Base-by-base conservation (phyloP, 192 early-diverging fungal species). In the Funneliformis geosporum region DNA sequence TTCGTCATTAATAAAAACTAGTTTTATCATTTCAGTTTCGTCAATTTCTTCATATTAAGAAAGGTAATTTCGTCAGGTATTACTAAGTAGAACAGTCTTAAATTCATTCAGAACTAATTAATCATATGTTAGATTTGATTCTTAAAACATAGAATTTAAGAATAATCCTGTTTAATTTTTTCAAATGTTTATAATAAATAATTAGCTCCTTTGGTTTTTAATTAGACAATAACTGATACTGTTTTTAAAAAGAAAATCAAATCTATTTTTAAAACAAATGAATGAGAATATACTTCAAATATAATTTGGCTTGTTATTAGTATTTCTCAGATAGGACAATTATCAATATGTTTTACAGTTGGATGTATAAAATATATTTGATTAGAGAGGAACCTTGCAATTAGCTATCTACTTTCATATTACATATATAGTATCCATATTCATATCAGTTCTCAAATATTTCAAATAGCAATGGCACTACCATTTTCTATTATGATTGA, bases 361-460 rank as follows among this genome's bases (percentile, higher is more conserved):
- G 60, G 44, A 76, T 76, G 21, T 40, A 14, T 46, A 39, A 11
- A 60, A 40, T 21, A 43, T 76, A 62, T 59, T 75, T 60, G 60
- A 60, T 40, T 11, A 38, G 38, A 62, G 23, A 75, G 9, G 2
- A 9, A 40, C 60, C 8, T 14, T 14, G 42, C 18, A 62, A 42
- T 39, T 76, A 60, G 60, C 4, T 76, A 60, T 62, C 39, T 10
- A 12, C 9, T 38, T 23, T 8, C 4, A 61, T 60, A 10, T 38
- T 76, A 25, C 8, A 10, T 21, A 60, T 3, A 10, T 76, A 39
- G 38, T 3, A 76, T 44, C 12, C 6, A 59, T 16, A 39, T 73
- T 7, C 9, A 33, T 28, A 28, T 33, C 14, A 8, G 33, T 5
- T 11, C 27, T 50, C 8, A 7, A 27, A 46, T 73, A 18, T 11